These are phyloP conservation scores for Neurospora hispaniola DNA, from an alignment of 495 filamentous ascomycete species.

Conservation along the genomic window DNA sequence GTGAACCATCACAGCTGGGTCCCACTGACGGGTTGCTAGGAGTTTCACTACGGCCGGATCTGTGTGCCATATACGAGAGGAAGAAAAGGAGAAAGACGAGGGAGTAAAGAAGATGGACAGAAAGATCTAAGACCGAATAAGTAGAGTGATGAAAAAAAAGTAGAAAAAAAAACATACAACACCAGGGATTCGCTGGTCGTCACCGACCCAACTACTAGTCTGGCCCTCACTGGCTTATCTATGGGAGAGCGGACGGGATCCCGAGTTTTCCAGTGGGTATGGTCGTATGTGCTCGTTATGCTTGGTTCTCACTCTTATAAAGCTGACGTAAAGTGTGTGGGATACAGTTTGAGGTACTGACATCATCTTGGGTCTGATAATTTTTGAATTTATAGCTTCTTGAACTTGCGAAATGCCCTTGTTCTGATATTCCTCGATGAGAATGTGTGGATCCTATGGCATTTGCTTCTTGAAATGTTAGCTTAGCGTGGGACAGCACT, in stretches of 20 bases:
- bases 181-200: slow-evolving; percentile 30
- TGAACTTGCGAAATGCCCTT: no score
- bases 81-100: not conserved
- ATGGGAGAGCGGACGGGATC: slow-evolving; percentile 44
- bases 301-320: no score
- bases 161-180: not conserved
- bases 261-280: slow-evolving; percentile 26
- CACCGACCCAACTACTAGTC: slow-evolving; percentile 28
- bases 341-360: no score
- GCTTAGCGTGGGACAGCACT: no score
- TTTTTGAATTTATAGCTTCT: no score
- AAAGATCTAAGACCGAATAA: not conserved
- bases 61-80: no score
- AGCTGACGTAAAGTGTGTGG: no score
- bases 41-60: not conserved
- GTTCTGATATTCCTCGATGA: no score
- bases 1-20: fast-evolving
- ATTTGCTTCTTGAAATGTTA: no score
- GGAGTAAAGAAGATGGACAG: not conserved
- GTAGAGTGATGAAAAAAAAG: not conserved
- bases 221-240: slow-evolving; percentile 21
- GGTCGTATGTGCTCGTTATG: not conserved
- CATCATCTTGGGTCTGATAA: no score
- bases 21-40: not conserved
- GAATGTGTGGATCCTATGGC: no score